phyloP scores from a whole-genome alignment of 2,329 filamentous ascomycete genomes.

The Boeremia exigua region DNA sequence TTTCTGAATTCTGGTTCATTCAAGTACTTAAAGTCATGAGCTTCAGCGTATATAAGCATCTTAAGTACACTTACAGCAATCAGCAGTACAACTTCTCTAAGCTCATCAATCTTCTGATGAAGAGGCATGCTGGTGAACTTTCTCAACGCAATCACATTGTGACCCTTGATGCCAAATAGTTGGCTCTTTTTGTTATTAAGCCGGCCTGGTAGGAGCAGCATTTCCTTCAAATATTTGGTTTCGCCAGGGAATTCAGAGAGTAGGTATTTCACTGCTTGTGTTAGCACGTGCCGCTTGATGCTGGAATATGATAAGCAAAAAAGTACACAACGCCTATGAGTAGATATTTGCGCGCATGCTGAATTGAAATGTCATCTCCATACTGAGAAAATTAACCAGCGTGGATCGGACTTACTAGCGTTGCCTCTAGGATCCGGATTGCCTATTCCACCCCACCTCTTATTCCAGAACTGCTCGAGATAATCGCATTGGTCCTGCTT shows the following conservation, averaged over 20 bases:
- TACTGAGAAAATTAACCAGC: too few relatives aligned
- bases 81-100: neutral
- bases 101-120: neutral
- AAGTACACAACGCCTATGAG: too few relatives aligned
- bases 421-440: neutral
- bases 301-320: too few relatives aligned
- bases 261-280: neutral
- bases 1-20: neutral
- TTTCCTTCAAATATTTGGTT: neutral
- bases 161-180: neutral
- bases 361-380: too few relatives aligned
- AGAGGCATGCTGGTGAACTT: neutral
- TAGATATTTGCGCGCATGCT: too few relatives aligned
- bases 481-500: neutral
- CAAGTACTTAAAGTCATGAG: neutral
- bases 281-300: too few relatives aligned
- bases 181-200: neutral
- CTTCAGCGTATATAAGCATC: neutral
- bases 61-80: neutral
- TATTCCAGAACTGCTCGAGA: slow-evolving; percentile 1
- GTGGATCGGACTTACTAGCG: slow-evolving; percentile 1
- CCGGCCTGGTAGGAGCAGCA: neutral
- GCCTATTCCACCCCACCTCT: too few relatives aligned
- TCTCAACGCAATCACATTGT: neutral
- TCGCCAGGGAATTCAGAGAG: neutral